Conservation (phyloP, 2,329 filamentous ascomycete species). For the Massarina eburnea region DNA sequence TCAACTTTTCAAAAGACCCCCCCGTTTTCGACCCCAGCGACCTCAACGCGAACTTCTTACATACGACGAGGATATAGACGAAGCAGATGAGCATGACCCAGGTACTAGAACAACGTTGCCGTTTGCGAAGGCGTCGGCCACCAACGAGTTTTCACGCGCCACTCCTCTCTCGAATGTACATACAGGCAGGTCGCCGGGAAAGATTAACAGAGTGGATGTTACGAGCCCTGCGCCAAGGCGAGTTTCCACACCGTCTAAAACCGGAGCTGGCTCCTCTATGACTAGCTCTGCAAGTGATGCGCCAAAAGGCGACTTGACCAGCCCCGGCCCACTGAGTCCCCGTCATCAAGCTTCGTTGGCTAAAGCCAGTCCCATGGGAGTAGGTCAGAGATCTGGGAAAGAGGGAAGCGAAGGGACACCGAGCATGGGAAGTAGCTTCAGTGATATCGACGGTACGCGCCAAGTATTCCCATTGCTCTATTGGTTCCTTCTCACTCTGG, state of each 20-base stretch:
- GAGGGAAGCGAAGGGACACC: slow-evolving; percentile 40
- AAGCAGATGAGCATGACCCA: slow-evolving; percentile 58
- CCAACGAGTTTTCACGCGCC: neutral
- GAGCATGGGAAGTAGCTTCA: slow-evolving; percentile 72
- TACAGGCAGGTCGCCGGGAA: neutral
- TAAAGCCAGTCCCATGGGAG: slow-evolving; percentile 55
- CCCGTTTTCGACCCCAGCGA: slow-evolving; percentile 37
- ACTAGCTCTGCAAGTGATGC: slow-evolving; percentile 42
- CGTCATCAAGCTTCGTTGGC: slow-evolving; percentile 61
- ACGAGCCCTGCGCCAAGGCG: slow-evolving; percentile 1
- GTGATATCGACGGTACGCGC: slow-evolving; percentile 71
- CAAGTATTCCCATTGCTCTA: neutral
- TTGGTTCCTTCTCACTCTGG: neutral
- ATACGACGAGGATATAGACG: slow-evolving; percentile 34
- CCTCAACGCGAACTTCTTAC: slow-evolving; percentile 27
- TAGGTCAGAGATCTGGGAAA: slow-evolving; percentile 18
- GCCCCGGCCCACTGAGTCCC: slow-evolving; percentile 47
- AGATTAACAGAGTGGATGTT: neutral
- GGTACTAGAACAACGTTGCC: slow-evolving; percentile 47
- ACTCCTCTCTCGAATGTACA: neutral
- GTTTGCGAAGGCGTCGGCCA: slow-evolving; percentile 41
- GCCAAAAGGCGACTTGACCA: slow-evolving; percentile 18
- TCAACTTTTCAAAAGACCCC: slow-evolving; percentile 48
- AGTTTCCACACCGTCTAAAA: slow-evolving; percentile 17
- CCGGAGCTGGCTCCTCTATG: slow-evolving; percentile 56